Conservation (phyloP, 225 moss, liverwort and hornwort genomes). For the Ulota crispa region DNA sequence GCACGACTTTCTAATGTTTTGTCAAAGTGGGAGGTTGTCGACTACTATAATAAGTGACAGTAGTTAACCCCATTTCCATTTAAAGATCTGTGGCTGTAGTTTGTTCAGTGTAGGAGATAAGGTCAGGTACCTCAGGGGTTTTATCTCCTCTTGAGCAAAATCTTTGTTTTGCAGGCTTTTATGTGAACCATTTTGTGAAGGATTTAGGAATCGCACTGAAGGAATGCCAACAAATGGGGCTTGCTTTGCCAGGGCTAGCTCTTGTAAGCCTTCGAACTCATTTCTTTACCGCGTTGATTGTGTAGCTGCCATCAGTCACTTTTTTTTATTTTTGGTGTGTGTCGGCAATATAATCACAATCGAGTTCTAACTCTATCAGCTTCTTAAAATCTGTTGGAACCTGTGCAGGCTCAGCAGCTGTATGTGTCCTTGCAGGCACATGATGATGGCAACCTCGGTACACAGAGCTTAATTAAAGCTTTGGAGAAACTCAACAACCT, state of each 20-base stretch:
- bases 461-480: conserved; percentile 78
- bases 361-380: not conserved
- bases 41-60: not conserved
- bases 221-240: conserved; percentile 87
- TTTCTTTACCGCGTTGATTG: not conserved
- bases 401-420: conserved; percentile 86
- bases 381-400: conserved; percentile 4
- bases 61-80: not conserved
- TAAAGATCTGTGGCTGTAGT: not conserved
- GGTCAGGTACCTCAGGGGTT: not conserved
- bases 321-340: not conserved
- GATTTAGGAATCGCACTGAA: conserved; percentile 91
- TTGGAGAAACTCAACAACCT: conserved; percentile 84
- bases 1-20: not conserved
- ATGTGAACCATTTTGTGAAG: conserved; percentile 92
- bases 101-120: not conserved
- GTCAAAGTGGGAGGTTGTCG: not conserved
- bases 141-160: not conserved
- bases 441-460: conserved; percentile 86
- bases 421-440: conserved; percentile 84
- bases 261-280: conserved; percentile 47
- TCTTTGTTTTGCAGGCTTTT: conserved; percentile 64
- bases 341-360: not conserved
- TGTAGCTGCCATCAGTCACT: not conserved
- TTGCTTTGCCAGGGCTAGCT: conserved; percentile 89